phyloP scores from a whole-genome alignment of 2,329 filamentous ascomycete species.

The Gliomastix tumulicola region DNA sequence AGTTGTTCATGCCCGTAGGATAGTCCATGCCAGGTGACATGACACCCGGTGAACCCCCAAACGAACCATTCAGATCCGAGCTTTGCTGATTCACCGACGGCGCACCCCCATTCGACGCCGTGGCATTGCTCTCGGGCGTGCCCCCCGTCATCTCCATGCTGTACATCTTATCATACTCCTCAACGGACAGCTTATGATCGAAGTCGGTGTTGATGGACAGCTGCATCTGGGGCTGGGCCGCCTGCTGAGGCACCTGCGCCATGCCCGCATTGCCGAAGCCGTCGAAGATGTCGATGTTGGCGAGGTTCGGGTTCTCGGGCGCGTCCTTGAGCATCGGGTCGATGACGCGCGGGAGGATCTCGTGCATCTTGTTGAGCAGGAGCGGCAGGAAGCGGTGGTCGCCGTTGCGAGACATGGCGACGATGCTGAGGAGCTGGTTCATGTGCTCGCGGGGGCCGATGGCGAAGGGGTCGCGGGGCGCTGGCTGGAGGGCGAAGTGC shows the following conservation, averaged over 20 bases:
- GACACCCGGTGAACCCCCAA: slow-evolving; percentile 43
- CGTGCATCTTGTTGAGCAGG: slow-evolving; percentile 67
- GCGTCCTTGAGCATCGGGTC: slow-evolving; percentile 54
- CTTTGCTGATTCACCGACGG: slow-evolving; percentile 17
- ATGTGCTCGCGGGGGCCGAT: slow-evolving; percentile 68
- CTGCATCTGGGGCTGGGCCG: slow-evolving; percentile 26
- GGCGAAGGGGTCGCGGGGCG: slow-evolving; percentile 54
- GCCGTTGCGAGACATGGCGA: slow-evolving; percentile 66
- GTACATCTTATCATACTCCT: slow-evolving; percentile 33
- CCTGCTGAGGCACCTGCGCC: slow-evolving; percentile 44
- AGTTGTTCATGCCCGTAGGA: slow-evolving; percentile 34
- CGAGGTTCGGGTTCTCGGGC: slow-evolving; percentile 45
- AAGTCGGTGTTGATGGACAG: slow-evolving; percentile 41
- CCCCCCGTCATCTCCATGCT: slow-evolving; percentile 22
- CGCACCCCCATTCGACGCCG: slow-evolving; percentile 10
- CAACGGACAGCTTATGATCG: slow-evolving; percentile 35
- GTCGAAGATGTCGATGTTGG: slow-evolving; percentile 57
- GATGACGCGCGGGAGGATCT: slow-evolving; percentile 57
- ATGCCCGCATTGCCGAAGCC: slow-evolving; percentile 58
- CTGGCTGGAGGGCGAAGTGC: slow-evolving; percentile 59
- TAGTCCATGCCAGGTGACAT: slow-evolving; percentile 48
- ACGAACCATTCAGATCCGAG: slow-evolving; percentile 38
- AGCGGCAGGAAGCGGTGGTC: slow-evolving; percentile 72
- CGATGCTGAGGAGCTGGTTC: slow-evolving; percentile 58
- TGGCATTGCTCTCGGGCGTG: slow-evolving; percentile 22